Conservation (phyloP, 306 rosid species). For the Inga oerstediana region DNA sequence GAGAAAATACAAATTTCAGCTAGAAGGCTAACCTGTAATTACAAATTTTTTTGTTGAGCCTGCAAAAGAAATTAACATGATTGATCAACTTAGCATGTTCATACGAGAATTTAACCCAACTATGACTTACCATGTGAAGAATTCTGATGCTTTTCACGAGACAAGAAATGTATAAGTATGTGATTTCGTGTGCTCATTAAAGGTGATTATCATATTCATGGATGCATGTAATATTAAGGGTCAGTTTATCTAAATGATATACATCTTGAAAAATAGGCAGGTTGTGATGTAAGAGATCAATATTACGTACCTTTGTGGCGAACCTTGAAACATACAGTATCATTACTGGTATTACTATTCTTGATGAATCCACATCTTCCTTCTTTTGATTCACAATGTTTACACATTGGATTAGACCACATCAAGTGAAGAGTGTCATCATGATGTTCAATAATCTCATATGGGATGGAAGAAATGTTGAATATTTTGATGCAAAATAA, state of each 20-base stretch:
- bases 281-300: background rate
- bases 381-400: conserved; percentile 35
- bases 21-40: background rate
- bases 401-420: conserved; percentile 31
- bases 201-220: background rate
- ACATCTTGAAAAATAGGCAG: background rate
- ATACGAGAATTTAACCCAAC: background rate
- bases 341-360: background rate
- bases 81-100: background rate
- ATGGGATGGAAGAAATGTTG: too few relatives aligned
- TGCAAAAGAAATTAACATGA: background rate
- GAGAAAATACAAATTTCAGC: background rate
- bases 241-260: background rate
- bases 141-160: background rate
- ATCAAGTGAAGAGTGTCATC: too few relatives aligned
- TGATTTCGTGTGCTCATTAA: background rate
- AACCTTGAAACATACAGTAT: background rate
- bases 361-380: conserved; percentile 35
- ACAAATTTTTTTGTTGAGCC: background rate
- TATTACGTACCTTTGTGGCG: background rate
- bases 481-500: too few relatives aligned
- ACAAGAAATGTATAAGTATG: background rate
- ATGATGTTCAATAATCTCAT: too few relatives aligned
- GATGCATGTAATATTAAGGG: background rate
- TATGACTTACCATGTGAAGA: background rate